Base-by-base conservation (phyloP, 176 grass and related monocot species). In the Pontederia crassipes region DNA sequence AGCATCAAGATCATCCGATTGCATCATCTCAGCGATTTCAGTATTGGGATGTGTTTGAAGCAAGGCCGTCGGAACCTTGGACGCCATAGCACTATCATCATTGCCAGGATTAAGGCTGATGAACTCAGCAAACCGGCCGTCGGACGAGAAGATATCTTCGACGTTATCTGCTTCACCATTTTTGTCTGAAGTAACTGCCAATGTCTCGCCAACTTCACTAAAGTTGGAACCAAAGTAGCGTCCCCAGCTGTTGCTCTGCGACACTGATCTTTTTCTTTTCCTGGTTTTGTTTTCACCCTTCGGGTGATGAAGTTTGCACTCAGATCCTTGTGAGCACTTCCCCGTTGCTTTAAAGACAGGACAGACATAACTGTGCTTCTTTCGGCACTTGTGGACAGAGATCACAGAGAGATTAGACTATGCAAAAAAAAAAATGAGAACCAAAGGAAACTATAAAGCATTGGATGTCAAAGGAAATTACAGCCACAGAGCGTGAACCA, bases 261-360 rank as follows among this genome's bases (percentile, higher is more conserved):
- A 15, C 28, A 50, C 48, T 51, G 45, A 58, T 35, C 27, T 29
- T 74, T 78, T 90, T 54, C 58, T 77, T 67, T 67, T 85, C 77
- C 76, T 88, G 49, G 73, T 62, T 70, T 86, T 92, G 58, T 58
- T 85, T 64, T 78, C 83, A 51, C 57, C 80, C 75, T 88, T 92
- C 16, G 93, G 93, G 52, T 98, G 93, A 78, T 98, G 85, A 81
- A 92, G 84, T 67, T 86, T 98, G 93, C 93, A 98, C 73, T 58
- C 85, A 55, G 84, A 54, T 77, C 78, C 71, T 69, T 83, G 84
- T 35, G 79, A 71, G 58, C 93, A 98, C 64, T 83, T 82, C 52
- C 93, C 93, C 54, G 82, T 92, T 17, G 77, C 73, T 78, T 88
- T 84, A 55, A 88, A 84, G 66, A 85, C 11, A 0, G 84, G 87